phyloP scores from a whole-genome alignment of 108 stramenopile species.

The Parmales sp. region DNA sequence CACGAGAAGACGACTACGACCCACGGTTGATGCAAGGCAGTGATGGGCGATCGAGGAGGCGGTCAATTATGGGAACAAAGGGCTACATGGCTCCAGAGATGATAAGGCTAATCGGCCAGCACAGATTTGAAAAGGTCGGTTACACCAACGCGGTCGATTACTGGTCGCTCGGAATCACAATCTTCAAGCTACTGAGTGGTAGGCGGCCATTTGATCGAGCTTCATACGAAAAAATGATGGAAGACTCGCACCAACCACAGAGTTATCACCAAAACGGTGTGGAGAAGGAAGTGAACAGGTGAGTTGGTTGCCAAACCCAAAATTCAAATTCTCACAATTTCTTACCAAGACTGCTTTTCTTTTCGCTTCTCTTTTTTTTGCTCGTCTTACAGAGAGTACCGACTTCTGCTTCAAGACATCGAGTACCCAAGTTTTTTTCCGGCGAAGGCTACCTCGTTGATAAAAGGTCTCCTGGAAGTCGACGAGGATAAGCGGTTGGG shows the following conservation, averaged over 20 bases:
- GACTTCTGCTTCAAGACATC: conserved; percentile 18
- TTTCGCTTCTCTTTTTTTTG: no score
- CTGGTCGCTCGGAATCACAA: neutral
- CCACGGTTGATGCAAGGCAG: neutral
- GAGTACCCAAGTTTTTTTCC: conserved; percentile 32
- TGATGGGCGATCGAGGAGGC: neutral
- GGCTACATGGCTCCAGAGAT: conserved; percentile 11
- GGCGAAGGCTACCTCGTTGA: conserved; percentile 15
- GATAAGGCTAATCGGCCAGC: neutral
- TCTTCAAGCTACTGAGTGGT: neutral
- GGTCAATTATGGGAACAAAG: neutral
- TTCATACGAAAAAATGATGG: neutral
- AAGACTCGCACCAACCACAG: conserved; percentile 32
- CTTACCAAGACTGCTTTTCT: no score
- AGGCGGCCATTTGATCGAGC: conserved; percentile 2
- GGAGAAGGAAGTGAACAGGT: neutral
- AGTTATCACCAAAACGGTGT: conserved; percentile 20
- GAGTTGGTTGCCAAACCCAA: no score
- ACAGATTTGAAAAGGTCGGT: neutral
- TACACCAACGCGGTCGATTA: neutral
- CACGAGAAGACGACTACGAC: neutral
- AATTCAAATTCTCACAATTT: no score
- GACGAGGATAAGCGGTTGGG: conserved; percentile 40
- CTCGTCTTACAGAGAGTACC: no score
- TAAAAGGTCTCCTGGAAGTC: conserved; percentile 24